phyloP scores from a whole-genome alignment of 495 filamentous ascomycete species.

The Penicillium dipodomyicola region DNA sequence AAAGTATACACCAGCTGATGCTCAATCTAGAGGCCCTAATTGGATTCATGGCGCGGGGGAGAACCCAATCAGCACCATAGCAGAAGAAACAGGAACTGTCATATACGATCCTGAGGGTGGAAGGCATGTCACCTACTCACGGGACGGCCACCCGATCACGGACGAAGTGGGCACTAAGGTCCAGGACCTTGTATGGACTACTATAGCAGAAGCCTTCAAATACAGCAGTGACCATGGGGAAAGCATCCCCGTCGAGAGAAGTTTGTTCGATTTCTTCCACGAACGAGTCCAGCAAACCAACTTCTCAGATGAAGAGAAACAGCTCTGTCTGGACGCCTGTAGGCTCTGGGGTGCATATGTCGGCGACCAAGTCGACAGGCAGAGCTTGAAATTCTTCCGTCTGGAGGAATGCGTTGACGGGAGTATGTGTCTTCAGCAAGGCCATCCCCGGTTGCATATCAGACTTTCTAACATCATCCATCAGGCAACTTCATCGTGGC shows the following conservation, averaged over 20 bases:
- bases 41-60: conserved; percentile 90
- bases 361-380: conserved; percentile 69
- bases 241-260: conserved; percentile 61
- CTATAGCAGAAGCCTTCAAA: conserved; percentile 74
- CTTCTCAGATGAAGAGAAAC: conserved; percentile 51
- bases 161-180: conserved; percentile 51
- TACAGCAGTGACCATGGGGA: conserved; percentile 68
- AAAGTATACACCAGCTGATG: background rate
- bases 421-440: conserved; percentile 47
- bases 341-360: conserved; percentile 88
- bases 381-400: conserved; percentile 91
- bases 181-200: conserved; percentile 69
- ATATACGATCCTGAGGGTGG: conserved; percentile 54
- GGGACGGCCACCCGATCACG: conserved; percentile 58
- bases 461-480: background rate
- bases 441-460: background rate
- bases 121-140: conserved; percentile 57
- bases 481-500: conserved; percentile 81
- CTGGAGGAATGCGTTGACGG: conserved; percentile 94
- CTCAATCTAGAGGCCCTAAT: conserved; percentile 67
- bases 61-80: conserved; percentile 82
- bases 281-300: conserved; percentile 57
- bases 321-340: conserved; percentile 59
- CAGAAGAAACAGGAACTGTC: conserved; percentile 61
- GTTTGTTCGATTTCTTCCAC: conserved; percentile 75